phyloP scores from a whole-genome alignment of 257 asterid species.

The Lycium ferocissimum region DNA sequence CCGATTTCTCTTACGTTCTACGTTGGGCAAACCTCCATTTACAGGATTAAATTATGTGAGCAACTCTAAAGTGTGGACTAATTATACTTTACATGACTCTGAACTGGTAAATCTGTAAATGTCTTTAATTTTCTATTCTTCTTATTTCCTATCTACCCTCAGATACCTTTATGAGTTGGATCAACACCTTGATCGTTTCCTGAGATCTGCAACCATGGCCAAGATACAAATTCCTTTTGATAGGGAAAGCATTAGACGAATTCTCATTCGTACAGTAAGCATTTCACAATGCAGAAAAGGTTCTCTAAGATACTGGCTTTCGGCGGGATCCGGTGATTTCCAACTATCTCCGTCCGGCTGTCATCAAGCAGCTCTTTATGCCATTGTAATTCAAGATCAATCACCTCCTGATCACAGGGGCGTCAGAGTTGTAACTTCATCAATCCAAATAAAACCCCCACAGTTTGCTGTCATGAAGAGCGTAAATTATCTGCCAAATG shows the following conservation, averaged over 20 bases:
- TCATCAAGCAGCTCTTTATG: slow-evolving; percentile 68
- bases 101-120: background rate
- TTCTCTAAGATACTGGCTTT: slow-evolving; percentile 90
- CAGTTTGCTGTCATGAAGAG: slow-evolving; percentile 86
- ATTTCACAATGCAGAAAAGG: slow-evolving; percentile 80
- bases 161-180: slow-evolving; percentile 89
- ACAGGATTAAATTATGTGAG: background rate
- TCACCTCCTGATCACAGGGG: slow-evolving; percentile 60
- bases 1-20: background rate
- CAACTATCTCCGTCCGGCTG: slow-evolving; percentile 81
- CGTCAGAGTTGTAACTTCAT: slow-evolving; percentile 76
- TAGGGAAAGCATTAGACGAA: slow-evolving; percentile 63
- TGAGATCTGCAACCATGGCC: slow-evolving; percentile 84
- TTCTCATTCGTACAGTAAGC: slow-evolving; percentile 81
- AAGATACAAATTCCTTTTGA: slow-evolving; percentile 76
- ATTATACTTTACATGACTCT: background rate
- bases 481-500: slow-evolving; percentile 90
- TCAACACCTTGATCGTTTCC: slow-evolving; percentile 83
- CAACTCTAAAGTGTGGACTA: background rate
- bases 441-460: slow-evolving; percentile 76
- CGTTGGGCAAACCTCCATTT: background rate
- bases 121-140: slow-evolving; percentile 1
- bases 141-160: slow-evolving; percentile 35
- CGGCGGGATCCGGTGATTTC: slow-evolving; percentile 93
- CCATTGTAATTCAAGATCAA: slow-evolving; percentile 69